These are phyloP conservation scores for Hyaloperonospora brassicae DNA, from an alignment of 352 stramenopile genomes.

Conservation along the genomic window DNA sequence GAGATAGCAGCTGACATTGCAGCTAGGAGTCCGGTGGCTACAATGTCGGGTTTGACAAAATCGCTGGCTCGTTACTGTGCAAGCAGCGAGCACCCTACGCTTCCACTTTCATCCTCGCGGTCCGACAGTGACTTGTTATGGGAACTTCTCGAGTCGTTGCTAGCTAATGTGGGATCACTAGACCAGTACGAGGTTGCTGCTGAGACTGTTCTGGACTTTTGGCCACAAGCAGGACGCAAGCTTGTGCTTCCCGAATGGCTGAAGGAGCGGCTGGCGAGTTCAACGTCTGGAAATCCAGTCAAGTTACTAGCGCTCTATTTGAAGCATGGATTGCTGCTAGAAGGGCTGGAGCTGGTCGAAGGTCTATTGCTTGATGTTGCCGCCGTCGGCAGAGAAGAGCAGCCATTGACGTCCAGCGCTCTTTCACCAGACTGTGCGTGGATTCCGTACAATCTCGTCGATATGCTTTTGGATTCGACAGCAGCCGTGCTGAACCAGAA, in stretches of 20 bases:
- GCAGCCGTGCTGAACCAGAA: conserved; percentile 29
- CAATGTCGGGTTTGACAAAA: conserved; percentile 42
- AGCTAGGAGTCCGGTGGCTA: conserved; percentile 4
- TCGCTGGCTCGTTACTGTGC: conserved; percentile 64
- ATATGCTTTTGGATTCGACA: conserved; percentile 45
- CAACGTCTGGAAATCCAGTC: conserved; percentile 37
- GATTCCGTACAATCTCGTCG: conserved; percentile 65
- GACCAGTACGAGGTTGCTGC: conserved; percentile 52
- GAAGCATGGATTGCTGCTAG: conserved; percentile 51
- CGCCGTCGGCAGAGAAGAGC: not conserved
- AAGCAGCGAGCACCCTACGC: conserved; percentile 28
- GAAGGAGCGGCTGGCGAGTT: conserved; percentile 29
- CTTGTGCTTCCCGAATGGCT: conserved; percentile 57
- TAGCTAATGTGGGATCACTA: conserved; percentile 32
- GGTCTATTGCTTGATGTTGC: conserved; percentile 29
- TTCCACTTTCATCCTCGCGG: conserved; percentile 18
- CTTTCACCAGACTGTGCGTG: conserved; percentile 33
- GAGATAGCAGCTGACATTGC: conserved; percentile 51
- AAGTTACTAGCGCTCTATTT: conserved; percentile 55
- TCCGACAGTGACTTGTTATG: conserved; percentile 39
- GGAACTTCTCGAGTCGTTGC: conserved; percentile 46
- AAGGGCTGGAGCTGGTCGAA: conserved; percentile 50
- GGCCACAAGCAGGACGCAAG: conserved; percentile 42
- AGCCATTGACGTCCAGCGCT: not conserved
- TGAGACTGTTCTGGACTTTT: conserved; percentile 46